Evolutionary conservation across 2,329 filamentous ascomycete genomes (phyloP), one percentile per base, ranked within the genome.

Genomic region (Penicillium sp.): DNA sequence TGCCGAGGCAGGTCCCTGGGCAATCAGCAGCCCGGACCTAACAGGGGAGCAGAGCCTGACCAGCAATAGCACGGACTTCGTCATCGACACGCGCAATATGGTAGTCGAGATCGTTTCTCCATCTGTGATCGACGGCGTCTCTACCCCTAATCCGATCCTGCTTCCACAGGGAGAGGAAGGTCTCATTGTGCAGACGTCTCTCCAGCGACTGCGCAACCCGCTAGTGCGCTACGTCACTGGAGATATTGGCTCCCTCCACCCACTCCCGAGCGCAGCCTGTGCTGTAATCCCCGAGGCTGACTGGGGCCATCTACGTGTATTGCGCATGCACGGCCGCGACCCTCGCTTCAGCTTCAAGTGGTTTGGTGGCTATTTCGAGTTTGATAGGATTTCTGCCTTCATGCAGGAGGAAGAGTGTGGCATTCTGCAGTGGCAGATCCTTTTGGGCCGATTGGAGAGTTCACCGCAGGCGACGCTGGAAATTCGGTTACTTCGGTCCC

Each of bases 211-310:
- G 2, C 66, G 71, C 0, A 71, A 76, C 10, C 73, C 74, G 0
- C 57, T 76, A 0, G 61, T 76, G 1, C 68, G 73, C 26, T 76
- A 75, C 45, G 50, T 72, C 3, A 71, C 68, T 0, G 72, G 72
- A 0, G 73, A 76, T 26, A 21, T 75, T 1, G 70, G 68, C 0
- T 74, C 71, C 0, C 34, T 75, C 0, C 71, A 72, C 29, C 39
- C 61, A 1, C 49, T 74, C 0, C 62, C 70, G 0, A 45, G 61
- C 0, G 4, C 51, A 0, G 51, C 58, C 2, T 34, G 31, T 1
- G 31, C 41, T 2, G 15, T 49, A 0, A 26, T 72, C 2, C 44
- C 63, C 0, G 54, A 60, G 1, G 40, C 45, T 0, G 57, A 66
- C 4, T 53, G 56, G 31, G 49, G 56, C 0, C 52, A 69, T 41